Evolutionary conservation across 257 asterid genomes (phyloP).

Genomic region (Nicotiana noctiflora): DNA sequence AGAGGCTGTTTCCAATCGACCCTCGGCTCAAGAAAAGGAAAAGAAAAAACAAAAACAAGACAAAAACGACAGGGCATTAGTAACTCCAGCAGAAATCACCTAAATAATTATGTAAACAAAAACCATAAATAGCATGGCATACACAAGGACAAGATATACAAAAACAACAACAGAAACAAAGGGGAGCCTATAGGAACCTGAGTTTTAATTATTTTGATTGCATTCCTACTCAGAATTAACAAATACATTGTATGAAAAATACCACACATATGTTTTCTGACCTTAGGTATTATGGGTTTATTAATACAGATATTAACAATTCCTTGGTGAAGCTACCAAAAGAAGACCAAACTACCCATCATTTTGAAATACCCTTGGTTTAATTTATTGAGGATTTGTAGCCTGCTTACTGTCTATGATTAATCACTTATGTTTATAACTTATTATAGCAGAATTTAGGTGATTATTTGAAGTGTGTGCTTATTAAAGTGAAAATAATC

Average conservation of each 20-base stretch:
- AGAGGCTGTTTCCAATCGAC: no score
- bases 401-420: not conserved
- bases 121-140: no score
- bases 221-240: not conserved
- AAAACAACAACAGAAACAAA: no score
- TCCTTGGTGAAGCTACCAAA: not conserved
- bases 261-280: not conserved
- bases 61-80: no score
- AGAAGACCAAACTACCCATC: not conserved
- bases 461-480: not conserved
- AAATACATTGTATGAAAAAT: not conserved
- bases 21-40: no score
- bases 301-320: not conserved
- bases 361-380: not conserved
- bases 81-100: no score
- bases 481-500: not conserved
- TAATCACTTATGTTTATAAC: not conserved
- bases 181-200: not conserved
- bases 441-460: not conserved
- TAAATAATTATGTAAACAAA: no score
- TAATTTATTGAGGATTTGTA: not conserved
- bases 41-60: no score
- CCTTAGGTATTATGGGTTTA: not conserved
- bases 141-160: no score
- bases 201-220: not conserved